phyloP scores from a whole-genome alignment of 306 rosid genomes.

The Glycyrrhiza uralensis region DNA sequence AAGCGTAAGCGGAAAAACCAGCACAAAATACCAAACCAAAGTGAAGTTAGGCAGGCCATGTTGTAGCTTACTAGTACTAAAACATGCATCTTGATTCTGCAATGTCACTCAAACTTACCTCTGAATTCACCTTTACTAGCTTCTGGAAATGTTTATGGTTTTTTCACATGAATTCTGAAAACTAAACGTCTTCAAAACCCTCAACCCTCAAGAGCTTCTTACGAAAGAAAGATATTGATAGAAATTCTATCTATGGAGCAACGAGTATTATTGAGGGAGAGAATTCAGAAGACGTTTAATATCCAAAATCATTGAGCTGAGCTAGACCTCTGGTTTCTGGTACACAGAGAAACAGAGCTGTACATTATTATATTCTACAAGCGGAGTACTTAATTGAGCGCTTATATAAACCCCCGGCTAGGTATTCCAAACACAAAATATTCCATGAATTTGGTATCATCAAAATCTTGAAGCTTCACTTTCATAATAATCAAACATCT shows the following conservation, averaged over 20 bases:
- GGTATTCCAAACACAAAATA: not conserved
- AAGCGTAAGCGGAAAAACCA: not conserved
- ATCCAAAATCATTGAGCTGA: not conserved
- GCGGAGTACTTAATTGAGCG: not conserved
- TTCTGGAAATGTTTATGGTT: not conserved
- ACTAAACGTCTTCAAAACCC: not conserved
- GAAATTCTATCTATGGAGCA: not conserved
- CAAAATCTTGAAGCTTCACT: not conserved
- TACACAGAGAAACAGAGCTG: not conserved
- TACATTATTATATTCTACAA: not conserved
- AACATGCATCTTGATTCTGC: not conserved
- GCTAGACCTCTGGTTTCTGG: no score
- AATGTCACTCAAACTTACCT: no score
- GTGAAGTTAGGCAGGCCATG: no score
- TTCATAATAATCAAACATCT: not conserved
- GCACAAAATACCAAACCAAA: not conserved
- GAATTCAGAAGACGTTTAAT: constrained; percentile 32
- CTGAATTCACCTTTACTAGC: no score
- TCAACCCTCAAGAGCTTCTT: not conserved
- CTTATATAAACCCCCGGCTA: not conserved
- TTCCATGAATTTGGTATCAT: not conserved
- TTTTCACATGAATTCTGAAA: not conserved
- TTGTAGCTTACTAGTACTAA: not conserved
- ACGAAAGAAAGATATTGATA: not conserved
- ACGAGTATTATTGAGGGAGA: constrained; percentile 31